Conservation (phyloP, 192 early-diverging fungal genomes). For the Umbelopsis ramanniana region DNA sequence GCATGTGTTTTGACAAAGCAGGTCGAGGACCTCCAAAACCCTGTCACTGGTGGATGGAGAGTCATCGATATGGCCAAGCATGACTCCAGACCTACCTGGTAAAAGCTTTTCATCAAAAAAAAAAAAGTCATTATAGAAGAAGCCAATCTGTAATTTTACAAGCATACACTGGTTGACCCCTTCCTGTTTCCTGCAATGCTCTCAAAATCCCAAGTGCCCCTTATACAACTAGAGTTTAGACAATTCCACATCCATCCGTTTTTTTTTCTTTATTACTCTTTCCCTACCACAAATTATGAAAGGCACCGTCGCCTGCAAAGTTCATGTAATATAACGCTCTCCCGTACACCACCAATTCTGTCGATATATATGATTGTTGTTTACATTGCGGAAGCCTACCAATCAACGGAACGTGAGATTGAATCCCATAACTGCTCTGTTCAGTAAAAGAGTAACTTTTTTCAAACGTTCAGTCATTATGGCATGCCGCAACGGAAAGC, state of each 20-base stretch:
- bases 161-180: neutral
- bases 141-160: slow-evolving; percentile 5
- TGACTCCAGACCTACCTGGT: slow-evolving; percentile 47
- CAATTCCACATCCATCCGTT: neutral
- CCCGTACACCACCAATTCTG: neutral
- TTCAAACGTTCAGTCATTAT: too few species aligned
- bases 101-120: neutral
- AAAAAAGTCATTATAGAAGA: neutral
- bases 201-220: neutral
- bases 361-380: neutral
- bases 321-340: slow-evolving; percentile 17
- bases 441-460: too few species aligned
- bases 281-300: neutral
- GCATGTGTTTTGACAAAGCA: slow-evolving; percentile 91
- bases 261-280: neutral
- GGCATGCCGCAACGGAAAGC: too few species aligned
- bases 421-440: too few species aligned
- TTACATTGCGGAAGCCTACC: neutral
- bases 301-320: slow-evolving; percentile 12
- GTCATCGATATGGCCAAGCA: slow-evolving; percentile 91
- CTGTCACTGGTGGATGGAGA: slow-evolving; percentile 89
- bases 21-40: slow-evolving; percentile 77
- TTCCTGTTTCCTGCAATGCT: too few species aligned
- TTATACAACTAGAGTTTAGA: slow-evolving; percentile 22
- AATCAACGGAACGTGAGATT: too few species aligned